phyloP scores from a whole-genome alignment of 108 stramenopile species.

The Fistulifera pelliculosa region DNA sequence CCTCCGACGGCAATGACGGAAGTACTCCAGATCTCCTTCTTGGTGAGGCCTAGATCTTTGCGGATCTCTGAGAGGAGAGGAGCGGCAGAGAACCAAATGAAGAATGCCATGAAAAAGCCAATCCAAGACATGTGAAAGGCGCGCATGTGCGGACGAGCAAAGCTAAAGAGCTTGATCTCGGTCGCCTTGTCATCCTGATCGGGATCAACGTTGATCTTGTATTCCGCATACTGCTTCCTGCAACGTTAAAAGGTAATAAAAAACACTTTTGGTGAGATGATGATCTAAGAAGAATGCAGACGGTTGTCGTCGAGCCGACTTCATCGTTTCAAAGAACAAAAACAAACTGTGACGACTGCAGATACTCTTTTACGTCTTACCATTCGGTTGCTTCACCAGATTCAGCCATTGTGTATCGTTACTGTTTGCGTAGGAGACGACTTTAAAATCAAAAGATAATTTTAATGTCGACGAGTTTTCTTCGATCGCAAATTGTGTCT shows the following conservation, averaged over 20 bases:
- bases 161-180: constrained; percentile 52
- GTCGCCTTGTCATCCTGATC: constrained; percentile 66
- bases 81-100: constrained; percentile 87
- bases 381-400: too few relatives aligned
- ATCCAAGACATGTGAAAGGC: constrained; percentile 70
- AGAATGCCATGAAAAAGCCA: constrained; percentile 79
- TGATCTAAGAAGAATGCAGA: too few relatives aligned
- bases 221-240: constrained; percentile 52
- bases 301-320: too few relatives aligned
- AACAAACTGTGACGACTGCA: too few relatives aligned
- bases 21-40: constrained; percentile 76
- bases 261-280: too few relatives aligned
- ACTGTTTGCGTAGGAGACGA: too few relatives aligned
- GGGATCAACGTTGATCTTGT: constrained; percentile 59
- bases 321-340: too few relatives aligned
- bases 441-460: too few relatives aligned
- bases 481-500: too few relatives aligned
- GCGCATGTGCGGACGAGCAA: constrained; percentile 65
- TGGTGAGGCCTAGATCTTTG: constrained; percentile 44
- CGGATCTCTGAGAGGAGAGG: constrained; percentile 72
- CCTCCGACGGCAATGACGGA: constrained; percentile 59
- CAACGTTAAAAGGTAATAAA: constrained; percentile 9
- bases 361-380: too few relatives aligned
- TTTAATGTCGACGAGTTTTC: too few relatives aligned
- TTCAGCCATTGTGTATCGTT: too few relatives aligned